Percentiles rank a stretch among this genome's conserved stretches.
Conservation (phyloP, 2,329 filamentous ascomycete species). For the Periconia sp. region DNA sequence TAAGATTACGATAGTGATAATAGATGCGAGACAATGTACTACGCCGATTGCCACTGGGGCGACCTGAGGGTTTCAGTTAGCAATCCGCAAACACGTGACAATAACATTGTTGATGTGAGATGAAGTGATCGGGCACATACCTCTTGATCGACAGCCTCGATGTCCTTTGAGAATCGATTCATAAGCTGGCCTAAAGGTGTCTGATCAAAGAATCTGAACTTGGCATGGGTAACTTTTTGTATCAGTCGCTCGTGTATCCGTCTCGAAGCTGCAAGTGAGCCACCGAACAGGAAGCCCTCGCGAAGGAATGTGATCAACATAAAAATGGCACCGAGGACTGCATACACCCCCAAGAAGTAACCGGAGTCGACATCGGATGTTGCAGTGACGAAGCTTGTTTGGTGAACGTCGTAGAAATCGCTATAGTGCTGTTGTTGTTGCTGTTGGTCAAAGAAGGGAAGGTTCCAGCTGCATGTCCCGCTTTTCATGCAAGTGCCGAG, state of each 20-base stretch:
- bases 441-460: slow-evolving; percentile 32
- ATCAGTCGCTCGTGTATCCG: slow-evolving; percentile 81
- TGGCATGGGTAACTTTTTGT: slow-evolving; percentile 77
- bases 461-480: slow-evolving; percentile 53
- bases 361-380: slow-evolving; percentile 68
- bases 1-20: slow-evolving; percentile 82
- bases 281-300: slow-evolving; percentile 88
- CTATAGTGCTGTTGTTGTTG: slow-evolving; percentile 29
- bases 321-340: slow-evolving; percentile 73
- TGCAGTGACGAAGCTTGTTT: slow-evolving; percentile 42
- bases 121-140: slow-evolving; percentile 49
- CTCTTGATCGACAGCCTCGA: slow-evolving; percentile 93
- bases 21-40: slow-evolving; percentile 65
- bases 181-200: slow-evolving; percentile 95
- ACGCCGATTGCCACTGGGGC: slow-evolving; percentile 84
- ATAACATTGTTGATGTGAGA: not conserved
- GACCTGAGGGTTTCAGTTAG: slow-evolving; percentile 3
- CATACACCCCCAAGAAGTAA: slow-evolving; percentile 86
- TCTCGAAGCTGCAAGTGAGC: slow-evolving; percentile 84
- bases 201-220: slow-evolving; percentile 97
- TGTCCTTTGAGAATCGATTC: slow-evolving; percentile 97
- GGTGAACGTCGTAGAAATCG: slow-evolving; percentile 39
- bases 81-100: not conserved
- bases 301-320: slow-evolving; percentile 79
- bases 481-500: slow-evolving; percentile 52